Evolutionary conservation across 2,329 filamentous ascomycete species (phyloP), one percentile per base, ranked within the genome.

Genomic region (Aspergillus jensenii): DNA sequence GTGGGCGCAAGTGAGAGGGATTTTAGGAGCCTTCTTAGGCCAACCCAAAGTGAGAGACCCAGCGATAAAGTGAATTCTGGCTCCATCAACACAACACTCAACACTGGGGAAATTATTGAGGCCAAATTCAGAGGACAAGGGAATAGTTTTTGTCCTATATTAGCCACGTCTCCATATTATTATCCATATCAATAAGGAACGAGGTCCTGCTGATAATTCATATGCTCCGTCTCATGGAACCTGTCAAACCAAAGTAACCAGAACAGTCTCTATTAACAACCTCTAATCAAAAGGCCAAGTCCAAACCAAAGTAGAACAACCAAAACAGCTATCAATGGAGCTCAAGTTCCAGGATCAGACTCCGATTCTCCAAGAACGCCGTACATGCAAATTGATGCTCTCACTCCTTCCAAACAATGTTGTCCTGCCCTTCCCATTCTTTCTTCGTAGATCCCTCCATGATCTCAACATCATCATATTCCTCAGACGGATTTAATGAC

Each of bases 401-500:
- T 21, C 25, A 40, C n/a, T 39, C 19, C 7, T 50, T 40, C 6
- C 9, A 31, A 25, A 6, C 4, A 1, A 21, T 17, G 1, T 7
- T 7, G 15, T 39, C 33, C 3, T 50, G 33, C 6, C 11, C 4
- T 12, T 17, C 48, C 37, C 12, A 14, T n/a, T 55, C 23, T 21
- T 21, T 48, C 39, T 45, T 37, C 47, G 50, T 52, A n/a, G 58
- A 46, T 5, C 21, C 48, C 25, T 73, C 35, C 35, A n/a, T 67
- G 25, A 71, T 71, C 39, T 71, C 61, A 7, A 62, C 50, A 14
- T 63, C 47, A 39, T 67, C 60, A 17, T 52, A 19, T n/a, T 62
- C 47, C 11, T 39, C 52, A 9, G 41, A 8, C 17, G 14, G 31
- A n/a, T 17, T 23, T 62, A 62, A 35, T 12, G 54, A 59, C 45